Evolutionary conservation across 202 grass and related monocot genomes (phyloP).

Genomic region (Setaria italica): DNA sequence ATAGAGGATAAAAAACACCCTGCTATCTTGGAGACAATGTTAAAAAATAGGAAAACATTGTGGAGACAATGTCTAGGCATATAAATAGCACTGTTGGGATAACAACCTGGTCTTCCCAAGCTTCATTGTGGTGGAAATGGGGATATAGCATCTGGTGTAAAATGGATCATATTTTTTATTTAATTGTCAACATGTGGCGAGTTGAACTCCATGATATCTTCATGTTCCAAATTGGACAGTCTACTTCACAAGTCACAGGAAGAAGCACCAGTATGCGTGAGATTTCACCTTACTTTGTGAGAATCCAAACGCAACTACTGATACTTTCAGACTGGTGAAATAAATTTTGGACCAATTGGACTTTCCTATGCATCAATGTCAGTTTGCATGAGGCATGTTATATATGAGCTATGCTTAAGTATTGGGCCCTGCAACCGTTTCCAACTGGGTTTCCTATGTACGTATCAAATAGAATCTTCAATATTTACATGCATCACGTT

Average conservation of each 20-base stretch:
- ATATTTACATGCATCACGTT: conserved; percentile 42
- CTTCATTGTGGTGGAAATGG: background rate
- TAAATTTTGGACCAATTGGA: background rate
- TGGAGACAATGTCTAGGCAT: conserved; percentile 3
- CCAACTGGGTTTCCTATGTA: background rate
- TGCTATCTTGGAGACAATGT: background rate
- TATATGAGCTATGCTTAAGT: conserved; percentile 19
- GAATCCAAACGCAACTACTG: conserved; percentile 5
- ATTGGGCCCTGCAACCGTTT: background rate
- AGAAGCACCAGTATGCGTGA: background rate
- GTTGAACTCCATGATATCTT: background rate
- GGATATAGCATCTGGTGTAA: conserved; percentile 20
- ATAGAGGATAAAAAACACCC: background rate
- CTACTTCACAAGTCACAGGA: background rate
- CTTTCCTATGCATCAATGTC: background rate
- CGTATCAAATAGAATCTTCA: background rate
- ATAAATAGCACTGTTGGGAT: background rate
- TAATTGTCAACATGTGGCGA: background rate
- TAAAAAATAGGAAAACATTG: background rate
- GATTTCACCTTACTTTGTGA: background rate
- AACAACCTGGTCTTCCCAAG: background rate
- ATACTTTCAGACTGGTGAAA: background rate
- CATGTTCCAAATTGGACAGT: background rate
- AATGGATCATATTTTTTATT: background rate
- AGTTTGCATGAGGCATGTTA: background rate